phyloP scores from a whole-genome alignment of 164 flowering plant genomes.

The Pachysandra terminalis region DNA sequence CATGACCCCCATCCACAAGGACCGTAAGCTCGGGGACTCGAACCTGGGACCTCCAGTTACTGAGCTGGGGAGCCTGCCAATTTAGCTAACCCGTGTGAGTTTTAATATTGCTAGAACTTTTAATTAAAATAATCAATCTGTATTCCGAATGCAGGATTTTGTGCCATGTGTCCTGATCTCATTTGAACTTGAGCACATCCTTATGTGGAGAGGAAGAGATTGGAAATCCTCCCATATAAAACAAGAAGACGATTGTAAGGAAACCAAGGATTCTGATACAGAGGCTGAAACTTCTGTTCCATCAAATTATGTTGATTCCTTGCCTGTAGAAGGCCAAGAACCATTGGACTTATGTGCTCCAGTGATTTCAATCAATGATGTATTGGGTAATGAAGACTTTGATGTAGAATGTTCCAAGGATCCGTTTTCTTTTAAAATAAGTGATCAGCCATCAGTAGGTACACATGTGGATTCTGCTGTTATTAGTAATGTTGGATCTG shows the following conservation, averaged over 20 bases:
- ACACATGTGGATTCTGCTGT: conserved; percentile 2
- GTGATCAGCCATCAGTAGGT: conserved; percentile 9
- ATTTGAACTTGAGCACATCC: conserved; percentile 77
- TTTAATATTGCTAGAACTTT: neutral
- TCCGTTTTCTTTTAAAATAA: conserved; percentile 6
- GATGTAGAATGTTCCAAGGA: conserved; percentile 14
- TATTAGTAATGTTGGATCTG: neutral
- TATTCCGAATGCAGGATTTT: conserved; percentile 60
- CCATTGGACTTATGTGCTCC: conserved; percentile 11
- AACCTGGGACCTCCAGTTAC: too few species aligned
- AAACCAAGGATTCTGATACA: conserved; percentile 14
- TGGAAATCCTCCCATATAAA: conserved; percentile 62
- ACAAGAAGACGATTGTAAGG: conserved; percentile 19
- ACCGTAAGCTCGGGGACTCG: too few species aligned
- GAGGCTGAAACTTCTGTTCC: conserved; percentile 12
- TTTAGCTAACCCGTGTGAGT: too few species aligned
- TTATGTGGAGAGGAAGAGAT: conserved; percentile 83
- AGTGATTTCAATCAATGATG: conserved; percentile 7
- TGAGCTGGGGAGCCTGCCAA: too few species aligned
- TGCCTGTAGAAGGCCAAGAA: conserved; percentile 24
- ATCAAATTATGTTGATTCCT: conserved; percentile 7
- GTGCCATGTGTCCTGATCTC: conserved; percentile 86
- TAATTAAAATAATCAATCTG: neutral
- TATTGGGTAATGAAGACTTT: conserved; percentile 12
- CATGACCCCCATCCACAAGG: too few species aligned